Evolutionary conservation across 2,329 filamentous ascomycete genomes (phyloP).

Genomic region (Colletotrichum sp.): DNA sequence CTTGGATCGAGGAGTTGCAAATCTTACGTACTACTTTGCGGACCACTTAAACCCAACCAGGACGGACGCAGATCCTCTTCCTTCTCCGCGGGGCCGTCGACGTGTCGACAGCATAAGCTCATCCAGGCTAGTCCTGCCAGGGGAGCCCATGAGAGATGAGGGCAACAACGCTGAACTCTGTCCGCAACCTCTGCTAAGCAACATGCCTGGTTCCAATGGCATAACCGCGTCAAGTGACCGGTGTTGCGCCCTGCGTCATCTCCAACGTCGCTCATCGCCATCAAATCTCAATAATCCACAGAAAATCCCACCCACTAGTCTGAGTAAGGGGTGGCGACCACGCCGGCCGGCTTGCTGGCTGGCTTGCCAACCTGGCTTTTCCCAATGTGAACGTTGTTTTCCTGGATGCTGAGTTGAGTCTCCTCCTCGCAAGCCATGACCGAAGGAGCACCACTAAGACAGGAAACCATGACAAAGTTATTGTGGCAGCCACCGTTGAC

Average conservation of each 20-base stretch:
- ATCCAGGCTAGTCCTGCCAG: not conserved
- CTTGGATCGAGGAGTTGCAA: not conserved
- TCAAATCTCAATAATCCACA: not conserved
- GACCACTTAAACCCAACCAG: not conserved
- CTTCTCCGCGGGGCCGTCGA: not conserved
- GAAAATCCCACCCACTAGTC: not conserved
- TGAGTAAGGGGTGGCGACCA: not conserved
- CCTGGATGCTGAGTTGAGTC: not conserved
- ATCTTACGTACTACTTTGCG: not conserved
- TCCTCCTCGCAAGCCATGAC: not conserved
- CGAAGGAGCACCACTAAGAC: not conserved
- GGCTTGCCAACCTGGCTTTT: not conserved
- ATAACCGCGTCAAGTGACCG: not conserved
- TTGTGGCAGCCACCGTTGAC: not conserved
- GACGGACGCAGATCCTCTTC: not conserved
- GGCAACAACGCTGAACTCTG: not conserved
- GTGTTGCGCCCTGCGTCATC: not conserved
- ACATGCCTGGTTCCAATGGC: not conserved
- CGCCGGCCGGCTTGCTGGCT: not conserved
- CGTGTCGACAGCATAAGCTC: not conserved
- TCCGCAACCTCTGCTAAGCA: not conserved
- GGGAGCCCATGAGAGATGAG: not conserved
- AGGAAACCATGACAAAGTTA: not conserved
- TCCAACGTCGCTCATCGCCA: not conserved
- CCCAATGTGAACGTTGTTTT: not conserved